Evolutionary conservation across 2,329 filamentous ascomycete genomes (phyloP).

Genomic region (Shiraia sp.): DNA sequence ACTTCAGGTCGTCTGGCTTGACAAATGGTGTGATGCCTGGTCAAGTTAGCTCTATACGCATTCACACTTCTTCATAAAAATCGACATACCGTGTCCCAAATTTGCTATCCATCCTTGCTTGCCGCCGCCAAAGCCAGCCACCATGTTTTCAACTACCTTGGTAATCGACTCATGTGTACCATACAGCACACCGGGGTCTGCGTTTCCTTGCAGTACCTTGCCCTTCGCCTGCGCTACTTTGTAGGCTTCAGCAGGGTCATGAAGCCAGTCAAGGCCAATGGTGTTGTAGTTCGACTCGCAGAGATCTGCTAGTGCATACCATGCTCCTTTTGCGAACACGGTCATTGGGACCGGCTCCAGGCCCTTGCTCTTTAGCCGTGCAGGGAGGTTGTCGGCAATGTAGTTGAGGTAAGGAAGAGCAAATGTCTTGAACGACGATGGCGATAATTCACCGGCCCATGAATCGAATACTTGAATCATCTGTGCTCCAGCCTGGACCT

Average conservation of each 20-base stretch:
- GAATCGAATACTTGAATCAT: constrained; percentile 97
- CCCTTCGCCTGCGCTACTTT: constrained; percentile 70
- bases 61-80: no score
- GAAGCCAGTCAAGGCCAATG: constrained; percentile 92
- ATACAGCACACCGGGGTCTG: constrained; percentile 91
- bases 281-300: constrained; percentile 92
- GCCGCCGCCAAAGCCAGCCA: constrained; percentile 78
- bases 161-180: constrained; percentile 82
- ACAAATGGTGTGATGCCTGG: constrained; percentile 91
- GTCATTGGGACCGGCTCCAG: constrained; percentile 90
- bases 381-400: constrained; percentile 80
- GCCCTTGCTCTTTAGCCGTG: constrained; percentile 71
- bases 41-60: constrained; percentile 14
- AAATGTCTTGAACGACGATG: constrained; percentile 80
- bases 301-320: constrained; percentile 87
- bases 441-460: constrained; percentile 93
- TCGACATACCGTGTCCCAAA: constrained; percentile 79
- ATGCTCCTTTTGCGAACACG: constrained; percentile 96
- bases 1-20: constrained; percentile 88
- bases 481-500: constrained; percentile 93
- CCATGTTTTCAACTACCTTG: constrained; percentile 80
- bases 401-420: constrained; percentile 83
- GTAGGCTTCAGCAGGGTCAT: constrained; percentile 83
- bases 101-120: constrained; percentile 97
- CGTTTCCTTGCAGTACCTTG: constrained; percentile 90